Base-by-base conservation (phyloP, 441 rosid species). In the Rhodomyrtus psidioides region DNA sequence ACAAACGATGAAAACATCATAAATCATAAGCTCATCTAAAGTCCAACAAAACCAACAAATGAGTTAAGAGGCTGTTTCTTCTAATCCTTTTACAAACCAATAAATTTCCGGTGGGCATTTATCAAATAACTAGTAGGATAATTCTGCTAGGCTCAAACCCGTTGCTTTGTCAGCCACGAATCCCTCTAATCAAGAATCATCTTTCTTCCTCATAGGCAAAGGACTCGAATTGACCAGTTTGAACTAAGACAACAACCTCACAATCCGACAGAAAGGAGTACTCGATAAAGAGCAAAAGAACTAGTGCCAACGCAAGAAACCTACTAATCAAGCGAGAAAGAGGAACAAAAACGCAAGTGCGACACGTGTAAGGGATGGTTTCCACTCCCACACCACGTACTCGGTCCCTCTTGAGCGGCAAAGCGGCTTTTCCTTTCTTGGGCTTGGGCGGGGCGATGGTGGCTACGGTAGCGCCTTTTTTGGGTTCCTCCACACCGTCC, bases 401-500 rank as follows among this genome's bases (percentile, higher is more conserved):
- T 83, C 99, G 92, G 86, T 97, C 99, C 89, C 97, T 95, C 92
- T 97, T 97, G 83, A 95, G 92, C 70, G 88, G 94, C 93, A 96
- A 89, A 49, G 94, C 96, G 79, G 98, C 98, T 90, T 95, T 97
- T 82, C 99, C 99, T 87, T 91, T 97, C 94, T 94, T 96, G 44
- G 96, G 96, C 91, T 93, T 95, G 12, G 87, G 57, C 26, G 92
- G 83, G 24, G 91, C 84, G 62, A 94, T 89, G 82, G 94, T 81
- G 44, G 90, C 82, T 53, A 86, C 89, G 83, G 86, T 91, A 9
- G 84, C 91, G 34, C 84, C 92, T 59, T 56, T 86, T 19, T 15
- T 89, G 55, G 60, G 88, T 34, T 88, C 96, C 21, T 84, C 92
- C 83, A 87, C 95, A 55, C 57, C 90, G 23, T 85, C 91, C 85